phyloP scores from a whole-genome alignment of 306 rosid species.

The Echinosophora koreensis region DNA sequence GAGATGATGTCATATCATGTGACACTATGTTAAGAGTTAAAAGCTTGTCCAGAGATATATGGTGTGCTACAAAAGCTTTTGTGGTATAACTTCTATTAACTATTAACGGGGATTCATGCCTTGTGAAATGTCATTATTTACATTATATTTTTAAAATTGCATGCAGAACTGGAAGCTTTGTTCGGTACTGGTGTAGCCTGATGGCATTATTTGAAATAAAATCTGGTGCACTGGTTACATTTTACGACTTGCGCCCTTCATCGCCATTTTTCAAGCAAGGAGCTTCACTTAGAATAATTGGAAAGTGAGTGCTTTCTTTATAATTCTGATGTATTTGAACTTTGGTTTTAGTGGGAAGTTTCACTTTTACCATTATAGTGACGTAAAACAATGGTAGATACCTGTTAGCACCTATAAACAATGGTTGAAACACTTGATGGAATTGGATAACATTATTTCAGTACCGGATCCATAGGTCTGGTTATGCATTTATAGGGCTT shows the following conservation, averaged over 20 bases:
- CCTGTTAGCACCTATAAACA: too few relatives aligned
- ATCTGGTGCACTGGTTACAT: slow-evolving; percentile 70
- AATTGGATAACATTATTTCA: not conserved
- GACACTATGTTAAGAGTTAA: too few relatives aligned
- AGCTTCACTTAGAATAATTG: slow-evolving; percentile 76
- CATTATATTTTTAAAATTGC: slow-evolving; percentile 27
- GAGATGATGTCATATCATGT: not conserved
- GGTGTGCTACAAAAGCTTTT: slow-evolving; percentile 1
- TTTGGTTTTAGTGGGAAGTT: slow-evolving; percentile 7
- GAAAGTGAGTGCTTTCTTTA: slow-evolving; percentile 62
- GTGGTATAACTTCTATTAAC: not conserved
- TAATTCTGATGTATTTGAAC: not conserved
- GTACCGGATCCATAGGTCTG: not conserved
- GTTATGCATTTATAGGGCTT: slow-evolving; percentile 39
- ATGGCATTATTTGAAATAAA: slow-evolving; percentile 53
- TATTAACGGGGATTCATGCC: slow-evolving; percentile 15
- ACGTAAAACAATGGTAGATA: not conserved
- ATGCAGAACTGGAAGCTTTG: slow-evolving; percentile 26
- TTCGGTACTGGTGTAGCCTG: slow-evolving; percentile 1
- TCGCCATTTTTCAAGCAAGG: slow-evolving; percentile 83
- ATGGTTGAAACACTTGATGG: slow-evolving; percentile 10
- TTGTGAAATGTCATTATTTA: slow-evolving; percentile 32
- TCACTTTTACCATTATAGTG: slow-evolving; percentile 10
- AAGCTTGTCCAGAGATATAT: not conserved
- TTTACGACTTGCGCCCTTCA: slow-evolving; percentile 61